Conservation (phyloP, 495 filamentous ascomycete species). For the Aspergillus indologenus region DNA sequence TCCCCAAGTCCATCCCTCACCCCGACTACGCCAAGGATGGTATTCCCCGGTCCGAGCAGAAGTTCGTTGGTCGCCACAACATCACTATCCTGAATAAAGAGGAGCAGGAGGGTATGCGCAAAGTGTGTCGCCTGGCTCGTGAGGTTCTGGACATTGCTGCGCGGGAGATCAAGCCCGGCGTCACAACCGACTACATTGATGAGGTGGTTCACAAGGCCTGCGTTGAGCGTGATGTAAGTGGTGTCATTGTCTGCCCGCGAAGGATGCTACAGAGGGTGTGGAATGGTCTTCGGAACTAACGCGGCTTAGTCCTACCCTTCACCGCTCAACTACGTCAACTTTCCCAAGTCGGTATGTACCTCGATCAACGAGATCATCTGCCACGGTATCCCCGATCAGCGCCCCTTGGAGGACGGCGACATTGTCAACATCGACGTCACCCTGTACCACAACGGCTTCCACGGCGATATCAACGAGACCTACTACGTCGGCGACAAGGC, state of each 20-base stretch:
- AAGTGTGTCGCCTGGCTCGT: slow-evolving; percentile 81
- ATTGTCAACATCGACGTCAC: slow-evolving; percentile 90
- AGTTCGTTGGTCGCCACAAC: slow-evolving; percentile 68
- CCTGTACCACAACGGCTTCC: slow-evolving; percentile 81
- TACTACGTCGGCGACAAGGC: slow-evolving; percentile 85
- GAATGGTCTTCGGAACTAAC: background rate
- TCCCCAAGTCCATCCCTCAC: slow-evolving; percentile 77
- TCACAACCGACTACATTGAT: slow-evolving; percentile 96
- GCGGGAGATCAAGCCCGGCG: slow-evolving; percentile 72
- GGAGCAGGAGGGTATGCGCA: slow-evolving; percentile 85
- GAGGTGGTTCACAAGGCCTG: slow-evolving; percentile 95
- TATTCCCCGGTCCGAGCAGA: slow-evolving; percentile 74
- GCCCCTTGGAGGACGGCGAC: slow-evolving; percentile 76
- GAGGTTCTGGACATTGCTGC: slow-evolving; percentile 94
- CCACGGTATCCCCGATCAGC: slow-evolving; percentile 84
- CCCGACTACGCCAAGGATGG: slow-evolving; percentile 86
- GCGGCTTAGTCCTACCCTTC: slow-evolving; percentile 81
- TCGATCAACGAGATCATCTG: slow-evolving; percentile 96
- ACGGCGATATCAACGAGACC: slow-evolving; percentile 88
- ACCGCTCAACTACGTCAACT: slow-evolving; percentile 91
- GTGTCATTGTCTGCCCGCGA: background rate
- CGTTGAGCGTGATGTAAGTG: slow-evolving; percentile 79
- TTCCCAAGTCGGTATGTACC: slow-evolving; percentile 97
- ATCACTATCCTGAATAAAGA: slow-evolving; percentile 76
- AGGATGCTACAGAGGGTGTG: background rate